Base-by-base conservation (phyloP, 1,284 basidiomycete genomes). In the Tylopilus sp. region DNA sequence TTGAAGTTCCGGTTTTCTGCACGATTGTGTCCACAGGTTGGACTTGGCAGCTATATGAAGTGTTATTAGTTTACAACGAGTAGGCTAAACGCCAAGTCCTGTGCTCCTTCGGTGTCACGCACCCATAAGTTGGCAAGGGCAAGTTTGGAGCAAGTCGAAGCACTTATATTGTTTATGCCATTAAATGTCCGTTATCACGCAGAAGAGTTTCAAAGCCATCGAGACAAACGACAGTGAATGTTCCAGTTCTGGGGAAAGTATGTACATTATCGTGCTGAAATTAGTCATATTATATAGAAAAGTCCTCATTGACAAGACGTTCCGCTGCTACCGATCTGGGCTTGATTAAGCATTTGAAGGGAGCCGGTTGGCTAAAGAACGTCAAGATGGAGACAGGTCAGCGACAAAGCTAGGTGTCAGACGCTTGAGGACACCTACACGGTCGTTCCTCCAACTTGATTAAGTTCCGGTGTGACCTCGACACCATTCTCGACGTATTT, bases 271-370 rank as follows among this genome's bases (percentile, higher is more conserved):
- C 12, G 47, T 49, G 10, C 47, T 49, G 9, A n/a, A 24, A 49
- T 49, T n/a, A 29, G 4, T 9, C 1, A 22, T 13, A 13, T 26
- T 36, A 58, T 9, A 32, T 29, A 12, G 36, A 54, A 13, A 63
- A 26, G 12, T 84, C 84, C 58, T 80, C 77, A 47, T 80, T 79
- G 56, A 88, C 82, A 10, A 89, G 76, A 13, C 79, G 77, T 53
- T 82, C 74, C 0, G 86, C 83, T 66, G 80, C 81, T 58, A 80
- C 76, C 1, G 86, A 87, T 49, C 88, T 84, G 19, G 87, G 86
- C 68, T 79, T 84, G 67, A 89, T 84, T 18, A 77, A 71, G 71
- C 87, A 89, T 69, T 84, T 82, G 78, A 88, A 90, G 15, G 86
- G 83, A 60, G 81, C 84, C 12, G 84, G 87, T 67, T 87, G 84